These are phyloP conservation scores for Sarcodon aspratus DNA, from an alignment of 768 basidiomycete genomes.

Conservation along the genomic window DNA sequence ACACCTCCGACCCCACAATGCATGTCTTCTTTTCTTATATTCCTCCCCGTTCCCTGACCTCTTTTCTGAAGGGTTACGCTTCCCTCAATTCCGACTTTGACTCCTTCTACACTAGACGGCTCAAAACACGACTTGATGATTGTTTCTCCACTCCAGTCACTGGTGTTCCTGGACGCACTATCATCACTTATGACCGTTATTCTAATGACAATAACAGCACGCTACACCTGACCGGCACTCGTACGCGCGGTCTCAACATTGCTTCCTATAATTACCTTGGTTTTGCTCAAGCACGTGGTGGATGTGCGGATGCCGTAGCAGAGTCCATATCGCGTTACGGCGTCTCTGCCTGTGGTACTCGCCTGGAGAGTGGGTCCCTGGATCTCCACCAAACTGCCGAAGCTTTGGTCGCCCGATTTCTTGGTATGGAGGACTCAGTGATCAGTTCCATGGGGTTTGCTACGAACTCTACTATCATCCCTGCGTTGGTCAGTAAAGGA, in stretches of 20 bases:
- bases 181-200: slow-evolving; percentile 73
- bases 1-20: slow-evolving; percentile 76
- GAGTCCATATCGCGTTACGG: slow-evolving; percentile 76
- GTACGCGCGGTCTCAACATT: slow-evolving; percentile 87
- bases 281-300: slow-evolving; percentile 87
- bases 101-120: slow-evolving; percentile 95
- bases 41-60: slow-evolving; percentile 1
- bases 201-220: slow-evolving; percentile 76
- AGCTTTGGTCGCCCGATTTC: slow-evolving; percentile 79
- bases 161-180: slow-evolving; percentile 91
- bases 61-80: slow-evolving; percentile 69
- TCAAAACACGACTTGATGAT: slow-evolving; percentile 91
- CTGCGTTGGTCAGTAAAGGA: slow-evolving; percentile 83
- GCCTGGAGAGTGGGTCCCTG: slow-evolving; percentile 76
- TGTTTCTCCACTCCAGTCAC: slow-evolving; percentile 91
- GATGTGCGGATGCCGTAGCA: slow-evolving; percentile 92
- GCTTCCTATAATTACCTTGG: slow-evolving; percentile 99
- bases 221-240: slow-evolving; percentile 64
- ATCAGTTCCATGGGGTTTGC: slow-evolving; percentile 96
- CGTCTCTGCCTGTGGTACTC: slow-evolving; percentile 60
- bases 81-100: slow-evolving; percentile 97
- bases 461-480: slow-evolving; percentile 88
- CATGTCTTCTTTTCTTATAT: slow-evolving; percentile 29
- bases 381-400: slow-evolving; percentile 79
- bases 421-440: slow-evolving; percentile 84